Base-by-base conservation (phyloP, 2,329 filamentous ascomycete species). In the Penicillium sp. region DNA sequence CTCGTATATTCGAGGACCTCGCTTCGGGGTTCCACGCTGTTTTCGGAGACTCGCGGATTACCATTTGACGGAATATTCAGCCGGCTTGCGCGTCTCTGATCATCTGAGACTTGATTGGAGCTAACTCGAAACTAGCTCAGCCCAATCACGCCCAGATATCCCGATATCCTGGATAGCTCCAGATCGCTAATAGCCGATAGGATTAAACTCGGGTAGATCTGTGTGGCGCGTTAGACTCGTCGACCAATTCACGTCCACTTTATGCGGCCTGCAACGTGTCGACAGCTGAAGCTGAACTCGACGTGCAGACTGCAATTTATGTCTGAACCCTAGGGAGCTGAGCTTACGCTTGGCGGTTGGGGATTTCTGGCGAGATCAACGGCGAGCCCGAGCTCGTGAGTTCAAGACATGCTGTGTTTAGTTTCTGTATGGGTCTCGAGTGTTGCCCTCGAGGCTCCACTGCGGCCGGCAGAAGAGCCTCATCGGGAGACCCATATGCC, bases 151-250 rank as follows among this genome's bases (percentile, higher is more conserved):
- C 33, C 16, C 36, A n/a, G 30, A 18, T 30, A 22, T 18, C 35
- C 36, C 3, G 16, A 18, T 25, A 9, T 22, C 40, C 42, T 50
- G 35, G 28, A 41, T 43, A 38, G 18, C 39, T 25, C 36, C 16
- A 33, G 25, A 40, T 44, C 45, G 31, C 31, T 39, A 11, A 11
- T 46, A 22, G 36, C 45, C 50, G 55, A 55, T 57, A 55, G 53
- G 49, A 24, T 43, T 20, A 22, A 16, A 38, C 35, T 40, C 36
- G 38, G 44, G 45, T 39, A 40, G 25, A 40, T 54, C 40, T 44
- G 44, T 55, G 53, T 47, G 42, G 44, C 33, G 20, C 38, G 16
- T 41, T 11, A 20, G 47, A 42, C 35, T 48, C 42, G 30, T 30
- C 41, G 16, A 40, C 45, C 16, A 38, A 38, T 38, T 18, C 35